Conservation (phyloP, 352 stramenopile genomes). For the Pythium rishiriense region DNA sequence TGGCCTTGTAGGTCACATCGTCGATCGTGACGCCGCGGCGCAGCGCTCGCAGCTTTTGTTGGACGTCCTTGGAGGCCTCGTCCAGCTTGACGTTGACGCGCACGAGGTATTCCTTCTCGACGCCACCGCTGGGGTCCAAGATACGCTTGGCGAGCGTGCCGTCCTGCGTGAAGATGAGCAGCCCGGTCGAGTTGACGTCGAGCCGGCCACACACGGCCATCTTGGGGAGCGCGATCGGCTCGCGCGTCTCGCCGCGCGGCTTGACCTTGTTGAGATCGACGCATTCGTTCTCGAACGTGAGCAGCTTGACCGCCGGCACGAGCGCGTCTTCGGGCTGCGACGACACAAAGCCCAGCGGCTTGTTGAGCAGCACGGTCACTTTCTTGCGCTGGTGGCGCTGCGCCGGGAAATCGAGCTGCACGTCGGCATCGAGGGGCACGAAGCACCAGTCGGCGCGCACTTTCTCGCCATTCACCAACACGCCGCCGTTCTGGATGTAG, state of each 20-base stretch:
- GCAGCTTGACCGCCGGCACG: constrained; percentile 69
- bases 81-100: constrained; percentile 64
- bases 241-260: constrained; percentile 31
- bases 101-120: constrained; percentile 88
- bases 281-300: constrained; percentile 79
- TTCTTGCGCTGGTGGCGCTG: constrained; percentile 76
- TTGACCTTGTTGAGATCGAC: constrained; percentile 53
- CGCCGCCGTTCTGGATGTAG: constrained; percentile 75
- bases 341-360: constrained; percentile 81
- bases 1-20: constrained; percentile 69
- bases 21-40: constrained; percentile 59
- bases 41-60: constrained; percentile 40
- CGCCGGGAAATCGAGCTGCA: constrained; percentile 62
- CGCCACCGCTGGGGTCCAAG: constrained; percentile 61
- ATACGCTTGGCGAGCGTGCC: constrained; percentile 76
- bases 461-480: constrained; percentile 74
- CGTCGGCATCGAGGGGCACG: constrained; percentile 54
- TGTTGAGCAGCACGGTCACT: constrained; percentile 83
- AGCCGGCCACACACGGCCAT: constrained; percentile 82
- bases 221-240: constrained; percentile 71
- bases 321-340: constrained; percentile 70
- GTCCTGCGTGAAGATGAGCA: constrained; percentile 85
- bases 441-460: constrained; percentile 70
- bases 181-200: constrained; percentile 81
- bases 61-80: constrained; percentile 35